Evolutionary conservation across 805 yeast genomes (phyloP).

Genomic region (Cyberlindnera euphorbiiphila): DNA sequence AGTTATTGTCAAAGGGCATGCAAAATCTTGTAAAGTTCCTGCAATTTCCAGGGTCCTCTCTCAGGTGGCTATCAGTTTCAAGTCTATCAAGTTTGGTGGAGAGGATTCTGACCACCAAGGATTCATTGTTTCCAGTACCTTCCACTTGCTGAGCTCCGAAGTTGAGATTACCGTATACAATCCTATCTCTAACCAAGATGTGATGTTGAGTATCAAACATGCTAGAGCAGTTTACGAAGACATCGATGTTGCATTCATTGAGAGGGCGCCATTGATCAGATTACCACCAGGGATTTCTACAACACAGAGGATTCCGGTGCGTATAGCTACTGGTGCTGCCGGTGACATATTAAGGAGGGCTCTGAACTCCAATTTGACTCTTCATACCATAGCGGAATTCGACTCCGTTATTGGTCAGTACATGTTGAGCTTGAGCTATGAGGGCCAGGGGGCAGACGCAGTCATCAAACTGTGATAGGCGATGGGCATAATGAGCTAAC

Average conservation of each 20-base stretch:
- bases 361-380: slow-evolving; percentile 44
- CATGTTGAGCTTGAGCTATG: slow-evolving; percentile 39
- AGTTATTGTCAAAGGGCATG: slow-evolving; percentile 30
- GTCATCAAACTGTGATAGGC: slow-evolving; percentile 33
- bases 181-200: slow-evolving; percentile 47
- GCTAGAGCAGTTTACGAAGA: slow-evolving; percentile 49
- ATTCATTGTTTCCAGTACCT: slow-evolving; percentile 45
- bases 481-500: too few relatives aligned
- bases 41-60: slow-evolving; percentile 26
- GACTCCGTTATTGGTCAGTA: slow-evolving; percentile 38
- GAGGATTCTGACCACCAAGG: slow-evolving; percentile 26
- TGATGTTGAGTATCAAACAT: slow-evolving; percentile 37
- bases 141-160: slow-evolving; percentile 53
- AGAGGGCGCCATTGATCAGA: slow-evolving; percentile 36
- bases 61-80: slow-evolving; percentile 27
- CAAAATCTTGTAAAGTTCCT: slow-evolving; percentile 22
- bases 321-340: slow-evolving; percentile 40
- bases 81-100: slow-evolving; percentile 26
- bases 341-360: slow-evolving; percentile 48
- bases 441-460: slow-evolving; percentile 42
- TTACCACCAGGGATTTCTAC: slow-evolving; percentile 51
- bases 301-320: slow-evolving; percentile 48
- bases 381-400: slow-evolving; percentile 44
- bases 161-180: slow-evolving; percentile 51
- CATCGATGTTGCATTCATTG: slow-evolving; percentile 42